Evolutionary conservation across 345 rosid genomes (phyloP), one percentile per base, ranked within the genome.

Genomic region (Luvunga scandens): DNA sequence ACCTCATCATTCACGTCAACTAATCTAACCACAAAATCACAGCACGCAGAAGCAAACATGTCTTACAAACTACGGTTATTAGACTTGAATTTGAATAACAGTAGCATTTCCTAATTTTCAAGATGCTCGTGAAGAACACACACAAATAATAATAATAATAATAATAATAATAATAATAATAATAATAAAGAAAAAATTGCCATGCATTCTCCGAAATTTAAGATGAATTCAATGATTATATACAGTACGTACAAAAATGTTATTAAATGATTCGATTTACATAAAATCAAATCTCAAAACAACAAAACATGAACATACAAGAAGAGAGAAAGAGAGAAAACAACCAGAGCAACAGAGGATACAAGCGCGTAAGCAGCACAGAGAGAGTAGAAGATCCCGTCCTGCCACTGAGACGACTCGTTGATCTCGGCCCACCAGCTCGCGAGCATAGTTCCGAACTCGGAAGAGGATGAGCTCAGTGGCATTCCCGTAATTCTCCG

Each of bases 361-460:
- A 96, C 99, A 36, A 96, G 92, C 45, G 97, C 95, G 79, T 94
- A 96, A 84, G 97, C 90, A 48, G 89, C 99, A 71, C 95, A 94
- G 28, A 96, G 98, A 78, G 95, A 66, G 82, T 87, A 96, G 79
- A 89, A 96, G 81, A 96, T 88, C 84, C 97, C 98, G 80, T 96
- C 95, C 78, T 96, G 99, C 98, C 98, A 96, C 64, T 76, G 85
- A 80, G 86, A 67, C n/a, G 98, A 91, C 69, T 91, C 97, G 79
- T 94, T 90, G 87, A 94, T 87, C 81, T 90, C 93, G 1, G 88
- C 90, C 98, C 98, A 94, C 98, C 98, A 94, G 70, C 75, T 83
- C 69, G 81, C 65, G 59, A 78, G 67, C 60, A 77, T 38, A 30
- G 71, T 56, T 22, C 61, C 80, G 9, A 79, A 62, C 63, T 77